Percentiles rank a stretch among this genome's conserved stretches.
phyloP scores from a whole-genome alignment of 306 rosid species.

The Herpetospermum pedunculosum region DNA sequence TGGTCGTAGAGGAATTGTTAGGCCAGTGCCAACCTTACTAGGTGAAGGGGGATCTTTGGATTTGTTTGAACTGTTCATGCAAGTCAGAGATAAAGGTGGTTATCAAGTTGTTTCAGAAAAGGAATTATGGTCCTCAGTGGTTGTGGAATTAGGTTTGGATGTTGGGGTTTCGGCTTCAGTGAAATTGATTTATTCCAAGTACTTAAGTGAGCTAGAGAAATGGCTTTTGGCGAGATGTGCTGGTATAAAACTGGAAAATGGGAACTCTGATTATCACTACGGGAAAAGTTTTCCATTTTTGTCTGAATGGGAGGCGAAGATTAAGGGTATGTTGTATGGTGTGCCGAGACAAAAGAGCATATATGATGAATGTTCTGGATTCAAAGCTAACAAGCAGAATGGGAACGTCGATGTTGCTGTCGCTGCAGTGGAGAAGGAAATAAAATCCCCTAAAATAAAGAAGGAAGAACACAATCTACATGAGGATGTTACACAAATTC shows the following conservation, averaged over 20 bases:
- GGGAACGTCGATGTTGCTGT: constrained; percentile 4
- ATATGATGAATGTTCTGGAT: constrained; percentile 15
- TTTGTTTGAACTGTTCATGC: constrained; percentile 43
- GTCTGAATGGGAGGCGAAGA: constrained; percentile 39
- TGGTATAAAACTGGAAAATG: constrained; percentile 27
- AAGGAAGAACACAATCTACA: constrained; percentile 7
- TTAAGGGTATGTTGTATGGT: constrained; percentile 24
- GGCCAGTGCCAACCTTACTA: constrained; percentile 55
- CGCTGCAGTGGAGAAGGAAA: constrained; percentile 17
- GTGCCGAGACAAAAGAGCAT: neutral
- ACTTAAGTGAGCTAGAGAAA: constrained; percentile 50
- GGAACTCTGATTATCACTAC: constrained; percentile 9
- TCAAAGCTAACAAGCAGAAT: constrained; percentile 21
- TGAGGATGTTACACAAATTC: neutral
- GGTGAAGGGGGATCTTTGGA: constrained; percentile 43
- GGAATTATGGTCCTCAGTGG: constrained; percentile 53
- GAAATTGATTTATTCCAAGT: constrained; percentile 49
- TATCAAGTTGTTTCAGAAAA: constrained; percentile 38
- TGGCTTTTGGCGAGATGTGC: constrained; percentile 38
- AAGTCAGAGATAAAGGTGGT: constrained; percentile 67
- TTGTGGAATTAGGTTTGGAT: constrained; percentile 36
- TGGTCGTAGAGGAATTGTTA: constrained; percentile 22
- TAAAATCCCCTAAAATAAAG: constrained; percentile 13
- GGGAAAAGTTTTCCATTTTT: constrained; percentile 15
- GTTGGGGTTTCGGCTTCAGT: constrained; percentile 24